Conservation (phyloP, 192 early-diverging fungal species). For the Rhizophagus prolifer region DNA sequence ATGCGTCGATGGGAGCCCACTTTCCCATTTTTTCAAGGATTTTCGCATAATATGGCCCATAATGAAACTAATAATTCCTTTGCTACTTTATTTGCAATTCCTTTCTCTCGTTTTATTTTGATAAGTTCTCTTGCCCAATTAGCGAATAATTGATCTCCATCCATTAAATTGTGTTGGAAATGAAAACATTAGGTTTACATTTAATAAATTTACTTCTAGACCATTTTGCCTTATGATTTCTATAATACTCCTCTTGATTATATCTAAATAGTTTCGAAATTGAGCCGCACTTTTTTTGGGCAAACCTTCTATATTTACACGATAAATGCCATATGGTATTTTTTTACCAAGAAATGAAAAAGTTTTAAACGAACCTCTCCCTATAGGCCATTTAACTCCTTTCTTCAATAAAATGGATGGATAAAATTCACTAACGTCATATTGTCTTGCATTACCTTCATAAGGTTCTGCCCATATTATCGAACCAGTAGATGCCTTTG, state of each 20-base stretch:
- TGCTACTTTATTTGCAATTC: constrained; percentile 3
- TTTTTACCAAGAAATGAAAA: background rate
- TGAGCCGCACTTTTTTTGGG: background rate
- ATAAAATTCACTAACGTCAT: no score
- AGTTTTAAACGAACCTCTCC: background rate
- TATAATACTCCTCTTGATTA: background rate
- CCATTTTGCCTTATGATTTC: background rate
- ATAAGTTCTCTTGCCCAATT: background rate
- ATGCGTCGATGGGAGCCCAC: background rate
- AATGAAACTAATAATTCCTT: constrained; percentile 9
- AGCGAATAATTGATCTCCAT: background rate
- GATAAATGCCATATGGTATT: constrained; percentile 17
- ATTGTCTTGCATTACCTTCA: no score
- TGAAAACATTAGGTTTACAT: background rate
- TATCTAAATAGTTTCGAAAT: constrained; percentile 1
- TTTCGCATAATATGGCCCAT: background rate
- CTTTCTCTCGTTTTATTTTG: background rate
- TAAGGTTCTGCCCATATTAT: no score
- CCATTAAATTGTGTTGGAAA: background rate
- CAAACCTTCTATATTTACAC: background rate
- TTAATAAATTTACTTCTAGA: background rate
- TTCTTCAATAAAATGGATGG: no score
- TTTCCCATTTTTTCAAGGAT: background rate
- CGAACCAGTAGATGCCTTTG: no score
- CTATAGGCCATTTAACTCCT: background rate